Evolutionary conservation across 2,329 filamentous ascomycete species (phyloP), one percentile per base, ranked within the genome.

Genomic region (Drechslerella dactyloides): DNA sequence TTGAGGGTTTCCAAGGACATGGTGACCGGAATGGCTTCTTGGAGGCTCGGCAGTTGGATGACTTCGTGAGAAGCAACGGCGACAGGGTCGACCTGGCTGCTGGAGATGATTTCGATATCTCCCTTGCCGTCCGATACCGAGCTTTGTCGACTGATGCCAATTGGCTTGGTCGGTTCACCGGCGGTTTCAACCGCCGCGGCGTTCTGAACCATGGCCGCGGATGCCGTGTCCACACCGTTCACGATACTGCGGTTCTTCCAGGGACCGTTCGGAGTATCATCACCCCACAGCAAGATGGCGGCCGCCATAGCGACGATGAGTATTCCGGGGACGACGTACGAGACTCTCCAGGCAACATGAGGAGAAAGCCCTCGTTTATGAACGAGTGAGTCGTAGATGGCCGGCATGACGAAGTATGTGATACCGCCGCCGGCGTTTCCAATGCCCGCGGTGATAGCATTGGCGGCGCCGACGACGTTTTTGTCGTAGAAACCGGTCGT

Each of bases 371-470:
- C 85, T 54, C 83, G 83, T 0, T 83, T 77, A 5, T 80, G 77
- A 21, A 90, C 85, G 21, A 96, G 83, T 0, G 89, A 90, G 79
- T 96, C 89, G 80, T 89, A 94, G 65, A 96, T 87, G 3, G 90
- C 90, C 1, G 93, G 92, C 91, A 96, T 96, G 76, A 93, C 85
- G 79, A 96, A 96, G 81, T 96, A 96, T 1, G 92, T 96, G 75
- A 96, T 89, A 63, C 93, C 93, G 74, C 92, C 93, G 68, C 93
- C 92, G 24, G 90, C 85, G 76, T 96, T 96, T 57, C 92, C 93
- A 82, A 90, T 89, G 13, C 93, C 93, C 46, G 88, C 93, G 0
- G 91, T 89, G 17, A 96, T 81, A 1, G 91, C 89, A 78, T 96
- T 97, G 73, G 91, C 90, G 4, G 90, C 93, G 53, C 93, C 93